A percentile compares a stretch with the other conserved stretches of the same genome.
Evolutionary conservation across 495 filamentous ascomycete species (phyloP).

Genomic region (Tetracladium setigerum): DNA sequence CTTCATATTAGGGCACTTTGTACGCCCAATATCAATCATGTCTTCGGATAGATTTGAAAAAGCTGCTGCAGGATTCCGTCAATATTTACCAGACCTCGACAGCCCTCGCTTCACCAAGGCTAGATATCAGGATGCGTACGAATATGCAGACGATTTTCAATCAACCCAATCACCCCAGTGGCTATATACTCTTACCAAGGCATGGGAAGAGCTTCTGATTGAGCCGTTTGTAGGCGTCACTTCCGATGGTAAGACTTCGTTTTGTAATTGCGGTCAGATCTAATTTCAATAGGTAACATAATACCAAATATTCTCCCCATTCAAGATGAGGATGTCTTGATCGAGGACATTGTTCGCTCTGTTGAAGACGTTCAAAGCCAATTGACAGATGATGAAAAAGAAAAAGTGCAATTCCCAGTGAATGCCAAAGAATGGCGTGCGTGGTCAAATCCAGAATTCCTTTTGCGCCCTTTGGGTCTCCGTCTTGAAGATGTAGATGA

Average conservation of each 20-base stretch:
- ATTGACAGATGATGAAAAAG: neutral
- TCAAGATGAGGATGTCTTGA: slow-evolving; percentile 3
- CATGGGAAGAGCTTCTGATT: slow-evolving; percentile 56
- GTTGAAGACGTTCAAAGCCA: neutral
- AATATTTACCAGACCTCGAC: slow-evolving; percentile 54
- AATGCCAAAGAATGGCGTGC: neutral
- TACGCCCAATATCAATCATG: too few species aligned
- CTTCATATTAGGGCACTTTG: too few species aligned
- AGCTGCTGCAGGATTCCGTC: slow-evolving; percentile 33
- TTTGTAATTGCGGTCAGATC: neutral
- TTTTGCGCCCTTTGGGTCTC: slow-evolving; percentile 6
- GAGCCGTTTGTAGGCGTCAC: slow-evolving; percentile 70
- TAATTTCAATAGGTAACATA: neutral
- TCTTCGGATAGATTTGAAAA: too few species aligned
- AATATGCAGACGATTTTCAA: slow-evolving; percentile 56
- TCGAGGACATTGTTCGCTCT: neutral
- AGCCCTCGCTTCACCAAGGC: slow-evolving; percentile 54
- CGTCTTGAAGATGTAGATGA: slow-evolving; percentile 17
- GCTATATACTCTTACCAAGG: slow-evolving; percentile 57
- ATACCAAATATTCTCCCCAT: neutral
- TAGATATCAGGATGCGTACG: slow-evolving; percentile 53
- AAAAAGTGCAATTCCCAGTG: neutral
- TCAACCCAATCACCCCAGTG: slow-evolving; percentile 53
- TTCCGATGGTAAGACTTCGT: slow-evolving; percentile 45
- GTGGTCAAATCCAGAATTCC: slow-evolving; percentile 3